These are phyloP conservation scores for Taphrina wiesneri DNA, from an alignment of 1,139 yeast genomes.

Conservation along the genomic window DNA sequence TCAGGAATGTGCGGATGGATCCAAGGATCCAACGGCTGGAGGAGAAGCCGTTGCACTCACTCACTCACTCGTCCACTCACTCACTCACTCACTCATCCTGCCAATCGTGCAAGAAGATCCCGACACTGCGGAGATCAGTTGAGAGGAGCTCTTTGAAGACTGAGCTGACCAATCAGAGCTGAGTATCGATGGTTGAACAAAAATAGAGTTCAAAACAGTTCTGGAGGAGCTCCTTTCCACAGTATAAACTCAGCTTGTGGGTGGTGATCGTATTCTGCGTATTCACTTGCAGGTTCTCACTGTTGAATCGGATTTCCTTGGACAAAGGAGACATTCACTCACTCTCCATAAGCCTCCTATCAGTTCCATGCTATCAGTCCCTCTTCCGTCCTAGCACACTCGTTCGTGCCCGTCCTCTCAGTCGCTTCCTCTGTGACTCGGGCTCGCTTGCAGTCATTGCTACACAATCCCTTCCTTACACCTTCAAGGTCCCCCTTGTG, in stretches of 20 bases:
- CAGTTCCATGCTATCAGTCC: too few relatives aligned
- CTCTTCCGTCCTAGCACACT: too few relatives aligned
- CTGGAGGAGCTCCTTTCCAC: background rate
- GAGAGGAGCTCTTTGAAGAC: too few relatives aligned
- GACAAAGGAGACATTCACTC: background rate
- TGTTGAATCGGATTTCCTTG: background rate
- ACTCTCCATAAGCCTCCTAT: too few relatives aligned
- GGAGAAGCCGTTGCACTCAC: too few relatives aligned
- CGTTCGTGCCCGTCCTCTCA: too few relatives aligned
- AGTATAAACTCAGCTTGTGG: too few relatives aligned
- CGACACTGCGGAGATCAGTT: too few relatives aligned
- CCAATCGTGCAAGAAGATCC: background rate
- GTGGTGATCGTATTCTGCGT: background rate
- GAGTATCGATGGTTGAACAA: background rate
- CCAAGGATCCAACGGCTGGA: background rate
- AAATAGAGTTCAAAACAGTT: background rate
- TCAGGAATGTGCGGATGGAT: background rate
- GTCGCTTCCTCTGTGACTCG: background rate
- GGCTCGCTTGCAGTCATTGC: background rate
- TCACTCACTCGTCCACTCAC: too few relatives aligned
- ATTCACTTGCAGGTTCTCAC: background rate
- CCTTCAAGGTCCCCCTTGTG: slow-evolving; percentile 1
- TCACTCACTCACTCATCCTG: too few relatives aligned
- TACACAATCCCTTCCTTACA: background rate
- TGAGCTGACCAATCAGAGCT: background rate